phyloP scores from a whole-genome alignment of 257 asterid species.

The Solanum infundibuliforme region DNA sequence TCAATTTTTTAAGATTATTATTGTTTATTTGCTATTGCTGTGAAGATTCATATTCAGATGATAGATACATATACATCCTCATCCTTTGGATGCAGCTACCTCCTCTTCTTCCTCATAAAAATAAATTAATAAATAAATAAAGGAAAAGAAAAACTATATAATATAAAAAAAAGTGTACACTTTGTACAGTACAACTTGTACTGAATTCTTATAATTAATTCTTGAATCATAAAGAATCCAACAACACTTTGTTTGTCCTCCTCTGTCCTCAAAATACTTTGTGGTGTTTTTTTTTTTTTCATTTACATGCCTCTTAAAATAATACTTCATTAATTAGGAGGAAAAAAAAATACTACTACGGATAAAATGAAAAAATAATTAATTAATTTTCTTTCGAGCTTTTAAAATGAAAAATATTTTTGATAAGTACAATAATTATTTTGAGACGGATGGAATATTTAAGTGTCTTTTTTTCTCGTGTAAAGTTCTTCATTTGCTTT shows the following conservation, averaged over 20 bases:
- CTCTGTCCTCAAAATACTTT: background rate
- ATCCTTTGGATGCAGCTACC: background rate
- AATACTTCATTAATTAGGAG: too few species aligned
- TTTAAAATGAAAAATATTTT: background rate
- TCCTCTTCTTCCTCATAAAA: background rate
- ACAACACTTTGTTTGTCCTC: background rate
- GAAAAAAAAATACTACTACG: too few species aligned
- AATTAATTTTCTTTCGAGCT: too few species aligned
- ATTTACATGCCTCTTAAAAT: background rate
- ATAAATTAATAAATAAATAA: background rate
- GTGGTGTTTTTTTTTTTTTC: background rate
- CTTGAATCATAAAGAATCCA: background rate
- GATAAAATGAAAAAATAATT: too few species aligned
- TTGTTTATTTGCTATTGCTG: background rate
- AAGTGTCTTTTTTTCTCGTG: background rate
- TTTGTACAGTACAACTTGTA: background rate
- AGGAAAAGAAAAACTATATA: background rate
- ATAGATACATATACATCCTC: background rate
- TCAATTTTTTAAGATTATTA: background rate
- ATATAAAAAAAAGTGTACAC: background rate
- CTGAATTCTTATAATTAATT: background rate
- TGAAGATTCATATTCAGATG: background rate
- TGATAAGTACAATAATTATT: too few species aligned
- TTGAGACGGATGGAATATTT: accelerated
- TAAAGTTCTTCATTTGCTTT: too few species aligned